Evolutionary conservation across 2,329 filamentous ascomycete species (phyloP).

Genomic region (Pyrenophora tritici-repentis): DNA sequence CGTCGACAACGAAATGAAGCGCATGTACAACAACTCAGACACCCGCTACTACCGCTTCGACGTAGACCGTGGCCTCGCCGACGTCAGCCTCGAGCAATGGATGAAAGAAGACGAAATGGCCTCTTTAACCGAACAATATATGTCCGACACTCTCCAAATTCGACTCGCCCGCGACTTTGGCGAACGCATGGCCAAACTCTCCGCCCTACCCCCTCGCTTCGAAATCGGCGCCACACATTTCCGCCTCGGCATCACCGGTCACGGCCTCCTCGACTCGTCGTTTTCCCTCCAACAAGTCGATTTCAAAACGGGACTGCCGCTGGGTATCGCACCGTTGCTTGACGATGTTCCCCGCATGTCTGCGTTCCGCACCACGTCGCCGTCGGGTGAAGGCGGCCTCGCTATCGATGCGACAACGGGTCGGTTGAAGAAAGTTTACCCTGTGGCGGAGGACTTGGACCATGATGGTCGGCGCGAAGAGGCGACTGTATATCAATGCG

Average conservation of each 20-base stretch:
- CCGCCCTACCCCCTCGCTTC: constrained; percentile 44
- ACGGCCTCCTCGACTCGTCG: constrained; percentile 35
- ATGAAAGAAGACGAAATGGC: constrained; percentile 51
- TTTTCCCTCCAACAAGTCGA: constrained; percentile 44
- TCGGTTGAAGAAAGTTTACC: constrained; percentile 36
- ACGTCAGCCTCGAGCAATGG: constrained; percentile 48
- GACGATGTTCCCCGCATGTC: constrained; percentile 31
- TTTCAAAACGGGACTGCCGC: constrained; percentile 45
- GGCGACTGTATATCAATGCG: constrained; percentile 44
- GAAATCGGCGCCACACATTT: constrained; percentile 42
- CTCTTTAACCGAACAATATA: constrained; percentile 47
- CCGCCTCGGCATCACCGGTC: constrained; percentile 38
- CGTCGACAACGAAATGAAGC: constrained; percentile 50
- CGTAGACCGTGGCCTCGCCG: constrained; percentile 47
- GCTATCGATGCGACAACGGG: constrained; percentile 32
- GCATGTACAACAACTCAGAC: constrained; percentile 46
- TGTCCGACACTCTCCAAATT: constrained; percentile 44
- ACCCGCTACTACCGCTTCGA: constrained; percentile 49
- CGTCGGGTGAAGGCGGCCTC: constrained; percentile 40
- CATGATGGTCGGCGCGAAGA: constrained; percentile 44
- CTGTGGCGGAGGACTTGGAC: constrained; percentile 45
- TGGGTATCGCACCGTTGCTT: constrained; percentile 28
- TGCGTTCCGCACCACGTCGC: constrained; percentile 31
- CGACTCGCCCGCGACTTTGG: constrained; percentile 37
- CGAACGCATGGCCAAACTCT: constrained; percentile 45